These are phyloP conservation scores for Cardamine resedifolia DNA, from an alignment of 345 rosid species.

Conservation along the genomic window DNA sequence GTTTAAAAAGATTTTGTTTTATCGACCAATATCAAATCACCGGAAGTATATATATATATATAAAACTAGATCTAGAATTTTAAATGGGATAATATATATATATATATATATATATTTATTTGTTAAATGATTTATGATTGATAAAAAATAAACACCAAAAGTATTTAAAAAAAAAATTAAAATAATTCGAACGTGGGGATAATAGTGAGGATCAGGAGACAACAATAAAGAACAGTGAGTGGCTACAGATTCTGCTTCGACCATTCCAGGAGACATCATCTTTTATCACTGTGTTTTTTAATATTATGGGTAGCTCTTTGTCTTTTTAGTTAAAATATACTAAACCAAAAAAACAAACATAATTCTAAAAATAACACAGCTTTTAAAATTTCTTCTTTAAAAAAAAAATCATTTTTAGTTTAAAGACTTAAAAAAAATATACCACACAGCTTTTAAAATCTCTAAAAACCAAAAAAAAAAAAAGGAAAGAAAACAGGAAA, in stretches of 20 bases:
- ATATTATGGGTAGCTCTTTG: slow-evolving; percentile 4
- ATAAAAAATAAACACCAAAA: background rate
- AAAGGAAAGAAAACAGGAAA: background rate
- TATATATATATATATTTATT: too few relatives aligned
- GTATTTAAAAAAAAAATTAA: background rate
- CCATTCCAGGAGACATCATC: slow-evolving; percentile 39
- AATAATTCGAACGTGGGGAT: slow-evolving; percentile 28
- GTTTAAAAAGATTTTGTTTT: background rate
- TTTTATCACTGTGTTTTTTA: slow-evolving; percentile 5
- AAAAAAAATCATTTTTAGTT: too few relatives aligned
- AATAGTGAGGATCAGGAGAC: slow-evolving; percentile 33
- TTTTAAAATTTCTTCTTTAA: background rate
- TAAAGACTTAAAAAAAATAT: background rate
- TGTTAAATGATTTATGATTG: background rate
- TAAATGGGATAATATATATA: background rate
- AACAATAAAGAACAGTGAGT: slow-evolving; percentile 35
- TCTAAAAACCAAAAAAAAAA: background rate
- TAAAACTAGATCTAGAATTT: background rate
- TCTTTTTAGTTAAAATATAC: background rate
- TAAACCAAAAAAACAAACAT: background rate
- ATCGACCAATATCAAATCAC: slow-evolving; percentile 14
- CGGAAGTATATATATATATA: background rate
- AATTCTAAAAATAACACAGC: background rate
- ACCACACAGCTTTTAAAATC: background rate
- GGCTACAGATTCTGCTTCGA: slow-evolving; percentile 35